A percentile compares a stretch with the other conserved stretches of the same genome.
Evolutionary conservation across 306 rosid genomes (phyloP).

Genomic region (Sindora glabra): DNA sequence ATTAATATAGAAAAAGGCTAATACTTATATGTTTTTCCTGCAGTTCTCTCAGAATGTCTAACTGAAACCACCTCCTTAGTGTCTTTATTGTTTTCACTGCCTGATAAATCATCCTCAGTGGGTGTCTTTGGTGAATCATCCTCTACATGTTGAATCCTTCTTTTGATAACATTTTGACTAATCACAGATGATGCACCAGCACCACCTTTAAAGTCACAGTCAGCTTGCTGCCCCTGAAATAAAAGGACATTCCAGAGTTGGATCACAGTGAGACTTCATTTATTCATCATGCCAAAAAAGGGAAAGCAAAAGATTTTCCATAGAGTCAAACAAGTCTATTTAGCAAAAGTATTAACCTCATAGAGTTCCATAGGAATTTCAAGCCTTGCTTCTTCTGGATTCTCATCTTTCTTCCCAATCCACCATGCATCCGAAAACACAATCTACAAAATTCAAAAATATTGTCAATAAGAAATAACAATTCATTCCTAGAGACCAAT

Average conservation of each 20-base stretch:
- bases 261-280: slow-evolving; percentile 3
- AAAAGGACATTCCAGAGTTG: not conserved
- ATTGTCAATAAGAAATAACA: slow-evolving; percentile 1
- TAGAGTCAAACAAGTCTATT: not conserved
- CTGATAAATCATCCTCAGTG: slow-evolving; percentile 42
- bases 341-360: slow-evolving; percentile 34
- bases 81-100: slow-evolving; percentile 40
- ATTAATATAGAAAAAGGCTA: slow-evolving; percentile 21
- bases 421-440: slow-evolving; percentile 95
- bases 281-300: slow-evolving; percentile 1
- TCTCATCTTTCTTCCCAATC: slow-evolving; percentile 78
- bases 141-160: slow-evolving; percentile 24
- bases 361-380: slow-evolving; percentile 68
- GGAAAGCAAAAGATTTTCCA: slow-evolving; percentile 12
- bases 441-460: slow-evolving; percentile 36
- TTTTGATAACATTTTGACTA: slow-evolving; percentile 35
- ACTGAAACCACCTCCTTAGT: slow-evolving; percentile 37
- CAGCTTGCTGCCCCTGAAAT: slow-evolving; percentile 54
- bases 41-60: slow-evolving; percentile 66
- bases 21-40: slow-evolving; percentile 61
- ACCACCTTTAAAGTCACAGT: slow-evolving; percentile 74
- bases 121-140: slow-evolving; percentile 36
- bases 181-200: slow-evolving; percentile 47
- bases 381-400: slow-evolving; percentile 70
- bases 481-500: not conserved